Evolutionary conservation across 164 flowering plant species (phyloP).

Genomic region (Sextonia rubra): DNA sequence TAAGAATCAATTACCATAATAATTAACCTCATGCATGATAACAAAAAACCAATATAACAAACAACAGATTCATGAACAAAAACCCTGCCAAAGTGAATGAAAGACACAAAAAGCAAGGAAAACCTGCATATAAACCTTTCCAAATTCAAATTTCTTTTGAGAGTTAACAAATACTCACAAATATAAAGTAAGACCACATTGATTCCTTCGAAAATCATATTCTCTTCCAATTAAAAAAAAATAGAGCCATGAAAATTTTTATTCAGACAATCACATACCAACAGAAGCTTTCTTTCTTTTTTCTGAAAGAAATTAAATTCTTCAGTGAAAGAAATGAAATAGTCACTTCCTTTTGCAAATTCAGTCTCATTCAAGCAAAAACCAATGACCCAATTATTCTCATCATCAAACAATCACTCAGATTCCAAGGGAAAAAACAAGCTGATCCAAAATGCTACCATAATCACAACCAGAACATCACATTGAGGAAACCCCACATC

Average conservation of each 20-base stretch:
- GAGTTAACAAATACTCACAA: neutral
- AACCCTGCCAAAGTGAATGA: too few relatives aligned
- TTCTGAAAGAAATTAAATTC: too few relatives aligned
- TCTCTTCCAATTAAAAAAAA: neutral
- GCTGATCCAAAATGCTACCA: too few relatives aligned
- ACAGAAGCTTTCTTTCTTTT: too few relatives aligned
- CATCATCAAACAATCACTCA: neutral
- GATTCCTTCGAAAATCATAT: neutral
- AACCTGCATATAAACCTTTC: neutral
- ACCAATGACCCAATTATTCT: neutral
- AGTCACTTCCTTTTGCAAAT: neutral
- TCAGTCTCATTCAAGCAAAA: neutral
- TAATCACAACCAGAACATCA: neutral
- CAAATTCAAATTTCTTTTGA: neutral
- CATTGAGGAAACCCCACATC: neutral
- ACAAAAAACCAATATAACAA: neutral
- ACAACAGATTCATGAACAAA: neutral
- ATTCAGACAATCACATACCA: neutral
- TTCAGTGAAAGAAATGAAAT: neutral
- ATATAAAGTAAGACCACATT: neutral
- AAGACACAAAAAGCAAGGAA: neutral
- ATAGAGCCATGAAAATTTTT: neutral
- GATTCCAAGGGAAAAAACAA: neutral
- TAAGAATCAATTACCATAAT: neutral
- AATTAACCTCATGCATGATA: neutral